Percentiles rank a stretch among this genome's conserved stretches.
These are phyloP conservation scores for Nicotiana sylvestris DNA, from an alignment of 257 asterid species.

Conservation along the genomic window DNA sequence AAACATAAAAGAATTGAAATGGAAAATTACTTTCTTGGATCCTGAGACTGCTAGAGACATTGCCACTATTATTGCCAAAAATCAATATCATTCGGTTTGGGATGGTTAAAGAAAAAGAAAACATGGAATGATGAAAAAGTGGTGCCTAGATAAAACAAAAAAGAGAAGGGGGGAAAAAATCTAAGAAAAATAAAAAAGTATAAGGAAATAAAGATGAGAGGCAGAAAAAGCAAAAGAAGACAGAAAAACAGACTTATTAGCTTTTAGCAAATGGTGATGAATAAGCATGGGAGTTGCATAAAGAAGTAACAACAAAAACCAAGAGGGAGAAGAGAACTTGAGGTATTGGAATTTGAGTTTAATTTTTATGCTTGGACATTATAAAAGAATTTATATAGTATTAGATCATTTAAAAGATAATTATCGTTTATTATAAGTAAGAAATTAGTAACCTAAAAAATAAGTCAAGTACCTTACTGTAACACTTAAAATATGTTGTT, in stretches of 20 bases:
- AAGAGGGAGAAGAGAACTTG: background rate
- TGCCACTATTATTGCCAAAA: slow-evolving; percentile 14
- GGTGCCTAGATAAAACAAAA: slow-evolving; percentile 13
- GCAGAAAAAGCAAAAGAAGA: background rate
- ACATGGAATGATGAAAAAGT: slow-evolving; percentile 64
- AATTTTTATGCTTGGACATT: no score
- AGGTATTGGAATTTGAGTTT: background rate
- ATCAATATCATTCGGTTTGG: slow-evolving; percentile 19
- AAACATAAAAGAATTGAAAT: slow-evolving; percentile 19
- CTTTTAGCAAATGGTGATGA: slow-evolving; percentile 25
- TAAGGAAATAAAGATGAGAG: slow-evolving; percentile 7
- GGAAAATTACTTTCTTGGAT: slow-evolving; percentile 60
- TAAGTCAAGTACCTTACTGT: no score
- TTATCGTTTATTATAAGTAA: no score
- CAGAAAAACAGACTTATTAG: background rate
- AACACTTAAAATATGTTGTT: no score
- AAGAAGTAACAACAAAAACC: slow-evolving; percentile 1
- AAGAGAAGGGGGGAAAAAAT: slow-evolving; percentile 28
- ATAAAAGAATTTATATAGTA: no score
- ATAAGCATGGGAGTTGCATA: slow-evolving; percentile 9
- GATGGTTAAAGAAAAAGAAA: slow-evolving; percentile 53
- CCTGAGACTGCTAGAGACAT: slow-evolving; percentile 36
- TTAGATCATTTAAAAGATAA: no score
- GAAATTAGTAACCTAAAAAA: no score
- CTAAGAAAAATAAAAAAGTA: slow-evolving; percentile 30